Conservation (phyloP, 768 basidiomycete genomes). For the Neoboletus magnificus region DNA sequence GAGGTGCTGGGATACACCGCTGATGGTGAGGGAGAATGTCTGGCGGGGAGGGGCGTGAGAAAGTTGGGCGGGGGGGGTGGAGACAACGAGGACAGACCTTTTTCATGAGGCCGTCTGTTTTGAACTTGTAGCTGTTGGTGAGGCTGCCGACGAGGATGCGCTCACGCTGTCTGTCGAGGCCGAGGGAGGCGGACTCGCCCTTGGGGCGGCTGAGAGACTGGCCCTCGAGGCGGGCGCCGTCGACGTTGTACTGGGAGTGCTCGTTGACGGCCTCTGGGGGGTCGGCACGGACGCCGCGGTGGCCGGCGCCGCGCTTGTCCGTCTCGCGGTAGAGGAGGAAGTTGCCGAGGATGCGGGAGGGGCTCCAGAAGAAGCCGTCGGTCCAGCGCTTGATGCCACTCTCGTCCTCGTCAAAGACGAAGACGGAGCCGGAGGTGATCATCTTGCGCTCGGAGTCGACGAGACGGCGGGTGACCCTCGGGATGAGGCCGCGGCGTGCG, state of each 20-base stretch:
- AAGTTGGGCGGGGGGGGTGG: slow-evolving; percentile 9
- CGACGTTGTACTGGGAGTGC: slow-evolving; percentile 35
- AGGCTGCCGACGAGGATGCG: slow-evolving; percentile 83
- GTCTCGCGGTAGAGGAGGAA: slow-evolving; percentile 95
- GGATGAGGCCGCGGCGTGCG: slow-evolving; percentile 84
- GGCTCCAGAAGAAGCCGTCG: slow-evolving; percentile 96
- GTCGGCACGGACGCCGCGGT: slow-evolving; percentile 49
- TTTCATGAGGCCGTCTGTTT: slow-evolving; percentile 91
- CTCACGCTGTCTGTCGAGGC: slow-evolving; percentile 72
- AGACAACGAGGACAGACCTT: slow-evolving; percentile 58
- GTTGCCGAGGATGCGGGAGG: slow-evolving; percentile 88
- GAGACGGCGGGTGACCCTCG: slow-evolving; percentile 86
- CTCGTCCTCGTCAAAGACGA: slow-evolving; percentile 97
- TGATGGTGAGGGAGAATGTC: slow-evolving; percentile 90
- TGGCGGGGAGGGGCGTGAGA: slow-evolving; percentile 37
- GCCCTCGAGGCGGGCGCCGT: slow-evolving; percentile 29
- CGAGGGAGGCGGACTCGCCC: slow-evolving; percentile 42
- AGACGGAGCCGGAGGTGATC: slow-evolving; percentile 91
- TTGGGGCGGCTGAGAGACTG: slow-evolving; percentile 66
- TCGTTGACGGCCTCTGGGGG: slow-evolving; percentile 38
- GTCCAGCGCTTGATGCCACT: slow-evolving; percentile 98
- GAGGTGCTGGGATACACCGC: slow-evolving; percentile 84
- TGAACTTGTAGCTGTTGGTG: slow-evolving; percentile 93
- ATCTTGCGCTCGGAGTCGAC: slow-evolving; percentile 90
- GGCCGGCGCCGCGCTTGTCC: slow-evolving; percentile 72